Conservation (phyloP, 1,284 basidiomycete genomes). For the Cryptococcus depauperatus region DNA sequence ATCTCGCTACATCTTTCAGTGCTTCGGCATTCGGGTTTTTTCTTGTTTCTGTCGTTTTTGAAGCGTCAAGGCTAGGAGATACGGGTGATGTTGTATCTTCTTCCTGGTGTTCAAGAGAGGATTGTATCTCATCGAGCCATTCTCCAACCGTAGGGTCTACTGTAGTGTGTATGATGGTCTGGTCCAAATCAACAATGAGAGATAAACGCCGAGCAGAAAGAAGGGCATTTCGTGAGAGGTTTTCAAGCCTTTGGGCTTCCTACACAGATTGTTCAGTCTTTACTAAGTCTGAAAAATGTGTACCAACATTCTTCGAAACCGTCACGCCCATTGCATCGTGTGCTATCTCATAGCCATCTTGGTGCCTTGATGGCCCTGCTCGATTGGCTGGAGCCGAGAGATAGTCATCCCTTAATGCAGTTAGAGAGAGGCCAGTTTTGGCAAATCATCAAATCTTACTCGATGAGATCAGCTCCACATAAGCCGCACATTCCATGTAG, state of each 20-base stretch:
- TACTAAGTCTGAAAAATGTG: conserved; percentile 4
- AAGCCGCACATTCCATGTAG: conserved; percentile 83
- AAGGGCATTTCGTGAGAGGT: conserved; percentile 68
- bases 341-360: conserved; percentile 40
- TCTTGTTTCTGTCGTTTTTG: conserved; percentile 5
- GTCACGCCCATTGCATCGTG: conserved; percentile 45
- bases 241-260: conserved; percentile 82
- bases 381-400: conserved; percentile 70
- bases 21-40: conserved; percentile 41
- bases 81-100: conserved; percentile 16
- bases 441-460: conserved; percentile 50
- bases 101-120: conserved; percentile 28
- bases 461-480: conserved; percentile 88
- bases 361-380: conserved; percentile 29
- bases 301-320: conserved; percentile 42
- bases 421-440: background rate
- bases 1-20: conserved; percentile 73
- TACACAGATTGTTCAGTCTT: conserved; percentile 55
- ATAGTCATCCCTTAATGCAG: conserved; percentile 62
- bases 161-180: conserved; percentile 97
- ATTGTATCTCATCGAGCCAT: conserved; percentile 74
- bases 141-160: conserved; percentile 97
- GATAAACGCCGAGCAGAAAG: conserved; percentile 71
- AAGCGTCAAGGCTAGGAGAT: conserved; percentile 8
- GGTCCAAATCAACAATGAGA: conserved; percentile 95